Base-by-base conservation (phyloP, 805 yeast species). In the Candida bentonensis region DNA sequence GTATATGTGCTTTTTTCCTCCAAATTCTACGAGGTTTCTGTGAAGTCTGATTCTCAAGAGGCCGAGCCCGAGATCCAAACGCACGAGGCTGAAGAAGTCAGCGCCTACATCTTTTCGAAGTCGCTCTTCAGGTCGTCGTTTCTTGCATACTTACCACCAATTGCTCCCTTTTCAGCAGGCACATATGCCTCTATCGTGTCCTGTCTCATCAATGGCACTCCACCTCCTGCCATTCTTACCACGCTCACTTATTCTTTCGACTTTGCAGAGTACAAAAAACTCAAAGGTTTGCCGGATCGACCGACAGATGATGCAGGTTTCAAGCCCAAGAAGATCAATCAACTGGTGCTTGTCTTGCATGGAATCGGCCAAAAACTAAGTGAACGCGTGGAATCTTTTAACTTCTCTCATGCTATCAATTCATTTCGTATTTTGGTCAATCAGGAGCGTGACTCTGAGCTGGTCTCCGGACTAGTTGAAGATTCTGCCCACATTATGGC, bases 321-420 rank as follows among this genome's bases (percentile, higher is more conserved):
- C 44, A 44, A 23, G 28, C 63, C 64, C 2, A 44, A 70, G 42
- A 62, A 68, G 25, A 60, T 77, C 23, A 76, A 74, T 23, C 79
- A 78, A 54, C 65, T 89, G 49, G 74, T 88, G 1, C 65, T 89
- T 11, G 89, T 95, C 51, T 74, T 89, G 40, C 98, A 89, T 61
- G 97, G 98, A 0, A 84, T 92, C 49, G 98, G 98, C 1, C 98
- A 89, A 59, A 76, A 81, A 28, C 66, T 92, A 45, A 92, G 95
- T 3, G 73, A 78, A 39, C 77, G 76, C 54, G 83, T 81, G 52
- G 87, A 86, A 49, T 77, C 82, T 27, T 79, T 87, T 36, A 85
- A 86, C 57, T 92, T 89, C 64, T 78, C 89, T 3, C 95, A 87
- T 59, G 87, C 69, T 15, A 62, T 66, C 43, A 67, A 64, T 51